A percentile compares a stretch with the other conserved stretches of the same genome.
Conservation (phyloP, 352 stramenopile genomes). For the Phytopythium helicoides region DNA sequence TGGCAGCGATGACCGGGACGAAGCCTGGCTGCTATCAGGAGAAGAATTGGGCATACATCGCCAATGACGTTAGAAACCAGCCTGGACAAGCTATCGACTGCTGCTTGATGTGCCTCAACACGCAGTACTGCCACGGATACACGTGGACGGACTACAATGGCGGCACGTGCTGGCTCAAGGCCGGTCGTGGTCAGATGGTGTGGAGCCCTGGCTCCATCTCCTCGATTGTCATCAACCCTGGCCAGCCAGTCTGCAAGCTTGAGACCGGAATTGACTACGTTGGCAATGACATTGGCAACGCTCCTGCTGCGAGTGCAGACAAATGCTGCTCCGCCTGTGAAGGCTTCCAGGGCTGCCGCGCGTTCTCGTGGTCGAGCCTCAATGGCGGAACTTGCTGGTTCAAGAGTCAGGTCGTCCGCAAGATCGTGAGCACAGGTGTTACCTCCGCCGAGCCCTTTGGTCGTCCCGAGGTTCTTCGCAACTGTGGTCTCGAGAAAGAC, state of each 20-base stretch:
- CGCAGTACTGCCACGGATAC: neutral
- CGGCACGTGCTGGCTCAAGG: slow-evolving; percentile 65
- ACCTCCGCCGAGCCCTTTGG: neutral
- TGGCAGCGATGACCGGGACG: neutral
- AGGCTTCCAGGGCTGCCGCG: slow-evolving; percentile 24
- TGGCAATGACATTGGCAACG: slow-evolving; percentile 19
- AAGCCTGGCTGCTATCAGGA: neutral
- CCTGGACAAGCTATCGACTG: neutral
- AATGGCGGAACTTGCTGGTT: slow-evolving; percentile 56
- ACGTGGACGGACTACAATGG: slow-evolving; percentile 40
- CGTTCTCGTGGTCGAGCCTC: slow-evolving; percentile 48
- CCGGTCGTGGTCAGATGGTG: slow-evolving; percentile 17
- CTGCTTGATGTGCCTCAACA: neutral
- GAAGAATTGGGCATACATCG: slow-evolving; percentile 3
- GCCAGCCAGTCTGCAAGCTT: neutral
- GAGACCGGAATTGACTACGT: slow-evolving; percentile 17
- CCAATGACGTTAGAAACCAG: slow-evolving; percentile 2
- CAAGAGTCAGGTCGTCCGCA: slow-evolving; percentile 33
- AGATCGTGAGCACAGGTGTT: slow-evolving; percentile 5
- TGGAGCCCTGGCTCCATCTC: slow-evolving; percentile 9
- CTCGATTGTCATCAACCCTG: neutral
- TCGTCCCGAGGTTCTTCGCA: slow-evolving; percentile 4
- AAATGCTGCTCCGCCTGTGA: slow-evolving; percentile 16
- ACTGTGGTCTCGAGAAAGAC: slow-evolving; percentile 22
- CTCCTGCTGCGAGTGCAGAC: neutral